Evolutionary conservation across 164 flowering plant genomes (phyloP), one percentile per base, ranked within the genome.

Genomic region (Taxillus chinensis): DNA sequence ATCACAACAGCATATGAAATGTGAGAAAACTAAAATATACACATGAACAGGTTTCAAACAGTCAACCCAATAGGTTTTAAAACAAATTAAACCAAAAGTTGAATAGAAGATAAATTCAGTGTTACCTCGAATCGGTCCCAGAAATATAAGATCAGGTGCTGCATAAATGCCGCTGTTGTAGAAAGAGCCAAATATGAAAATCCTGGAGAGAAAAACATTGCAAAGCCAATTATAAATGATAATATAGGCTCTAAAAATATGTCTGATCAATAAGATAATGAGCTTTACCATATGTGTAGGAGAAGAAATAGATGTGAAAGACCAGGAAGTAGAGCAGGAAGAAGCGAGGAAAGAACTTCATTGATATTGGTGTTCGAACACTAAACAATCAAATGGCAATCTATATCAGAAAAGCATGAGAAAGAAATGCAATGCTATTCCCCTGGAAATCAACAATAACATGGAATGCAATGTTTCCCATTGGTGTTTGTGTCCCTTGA

Each of bases 331-430:
- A 93, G 63, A 93, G 97, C 82, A 90, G 71, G 76, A 93, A 90
- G 83, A 93, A 93, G 60, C 97, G 95, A 41, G 99, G 99, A 67
- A 93, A 93, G 81, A 86, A 93, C 89, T 93, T 89, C 95, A 87
- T 89, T 17, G 97, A 90, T 77, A 93, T 81, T 53, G 97, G 95
- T 4, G 99, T 90, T 14, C 99, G 92, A 50, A 93, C 97, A 74
- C 99, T 93, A 90, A 45, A 7, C 16, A 65, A 55, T 1, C 11
- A 62, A 45, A 70, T 62, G 8, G 58, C 11, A 68, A 13, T 45
- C 10, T 1, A 27, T 41, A 45, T 69, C 13, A 48, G 51, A 8
- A 43, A 43, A 6, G 7, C 46, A 43, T 9, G 27, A 27, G 27
- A 27, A 27, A 27, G 27, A 27, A 27, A 27, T 27, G 27, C 27